Conservation (phyloP, 176 grass and related monocot genomes). For the Tillandsia fasciculata region DNA sequence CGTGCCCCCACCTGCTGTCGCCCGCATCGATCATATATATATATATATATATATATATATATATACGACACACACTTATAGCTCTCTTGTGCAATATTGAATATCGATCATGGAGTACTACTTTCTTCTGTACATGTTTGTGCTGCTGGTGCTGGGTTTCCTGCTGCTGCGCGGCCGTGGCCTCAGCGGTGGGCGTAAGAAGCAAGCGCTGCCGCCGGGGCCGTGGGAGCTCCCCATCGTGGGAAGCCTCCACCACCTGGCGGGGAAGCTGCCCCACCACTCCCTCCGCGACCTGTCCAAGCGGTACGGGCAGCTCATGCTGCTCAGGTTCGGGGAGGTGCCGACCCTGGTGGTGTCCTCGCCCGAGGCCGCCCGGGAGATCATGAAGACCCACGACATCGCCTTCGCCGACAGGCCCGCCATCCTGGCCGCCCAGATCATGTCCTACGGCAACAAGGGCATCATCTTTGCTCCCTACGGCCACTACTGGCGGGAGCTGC, state of each 20-base stretch:
- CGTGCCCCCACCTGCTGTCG: no score
- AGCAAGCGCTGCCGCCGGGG: neutral
- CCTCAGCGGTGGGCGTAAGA: neutral
- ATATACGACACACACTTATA: no score
- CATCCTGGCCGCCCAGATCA: neutral
- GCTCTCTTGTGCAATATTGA: no score
- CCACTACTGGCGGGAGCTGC: neutral
- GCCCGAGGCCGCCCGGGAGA: neutral
- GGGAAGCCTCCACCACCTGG: slow-evolving; percentile 18
- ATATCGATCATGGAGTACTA: no score
- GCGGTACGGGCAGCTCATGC: slow-evolving; percentile 1
- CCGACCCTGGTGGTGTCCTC: slow-evolving; percentile 18
- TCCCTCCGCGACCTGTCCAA: neutral
- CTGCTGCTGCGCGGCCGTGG: no score
- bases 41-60: no score
- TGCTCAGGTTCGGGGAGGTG: slow-evolving; percentile 7
- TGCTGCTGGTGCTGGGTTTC: no score
- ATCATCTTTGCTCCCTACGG: slow-evolving; percentile 9
- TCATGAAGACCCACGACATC: slow-evolving; percentile 18
- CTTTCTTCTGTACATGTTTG: no score
- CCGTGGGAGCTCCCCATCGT: slow-evolving; percentile 4
- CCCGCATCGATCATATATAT: no score
- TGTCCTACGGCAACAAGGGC: slow-evolving; percentile 5
- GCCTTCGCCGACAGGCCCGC: neutral
- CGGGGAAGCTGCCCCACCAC: slow-evolving; percentile 3